Base-by-base conservation (phyloP, 2,329 filamentous ascomycete species). In the Sporothrix pallida region DNA sequence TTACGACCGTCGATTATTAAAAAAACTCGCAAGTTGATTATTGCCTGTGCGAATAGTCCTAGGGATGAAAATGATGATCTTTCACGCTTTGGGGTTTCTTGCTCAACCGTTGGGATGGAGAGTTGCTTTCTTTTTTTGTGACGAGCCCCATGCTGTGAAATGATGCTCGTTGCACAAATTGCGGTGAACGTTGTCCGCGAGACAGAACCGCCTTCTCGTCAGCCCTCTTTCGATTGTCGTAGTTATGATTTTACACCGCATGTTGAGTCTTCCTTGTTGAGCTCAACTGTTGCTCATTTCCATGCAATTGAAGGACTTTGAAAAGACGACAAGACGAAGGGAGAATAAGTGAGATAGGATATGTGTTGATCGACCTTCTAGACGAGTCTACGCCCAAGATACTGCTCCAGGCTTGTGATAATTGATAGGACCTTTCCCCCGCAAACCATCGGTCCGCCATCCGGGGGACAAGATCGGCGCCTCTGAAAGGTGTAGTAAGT, bases 71-170 rank as follows among this genome's bases (percentile, higher is more conserved):
- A 8, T 7, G 62, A 26, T 26, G 42, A 67, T 67, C 42, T 4
- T 17, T 44, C 8, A 67, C 62, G 42, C n/a, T 9, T 67, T 67
- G 13, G 37, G 42, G 3, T n/a, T 6, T 3, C 37, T 17, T 15
- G 37, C 60, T 65, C 60, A 65, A 67, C 62, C 3, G 42, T 67
- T 67, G 62, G 62, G 62, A 46, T 17, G 12, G 42, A 37, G 56
- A 8, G 56, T 17, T 37, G 26, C 62, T 26, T 48, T 67, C 62
- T 67, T 48, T 67, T 10, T 44, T 63, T 23, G 44, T 65, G 13
- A 37, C 46, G 17, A 2, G 17, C 17, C n/a, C 7, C n/a, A 0
- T 23, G 60, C 15, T 0, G 13, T 37, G 56, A 23, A n/a, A n/a
- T 26, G 37, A n/a, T 26, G 23, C 8, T 23, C 3, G 17, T 63